Percentiles rank a stretch among this genome's conserved stretches.
Evolutionary conservation across 306 rosid genomes (phyloP).

Genomic region (Prunus kanzakura): DNA sequence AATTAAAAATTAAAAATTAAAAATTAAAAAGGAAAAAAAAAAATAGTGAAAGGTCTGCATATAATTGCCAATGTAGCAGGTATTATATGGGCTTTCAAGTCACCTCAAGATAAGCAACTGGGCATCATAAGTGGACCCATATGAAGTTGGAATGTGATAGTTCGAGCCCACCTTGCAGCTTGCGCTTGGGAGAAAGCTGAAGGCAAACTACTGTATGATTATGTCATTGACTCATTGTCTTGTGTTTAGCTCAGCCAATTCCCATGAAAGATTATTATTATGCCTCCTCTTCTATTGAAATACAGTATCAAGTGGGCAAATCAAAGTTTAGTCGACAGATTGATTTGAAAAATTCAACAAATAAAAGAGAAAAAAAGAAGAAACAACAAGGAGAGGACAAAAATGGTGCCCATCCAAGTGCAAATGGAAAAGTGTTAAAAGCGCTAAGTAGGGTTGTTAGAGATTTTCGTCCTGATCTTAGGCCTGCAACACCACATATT

Average conservation of each 20-base stretch:
- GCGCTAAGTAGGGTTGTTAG: background rate
- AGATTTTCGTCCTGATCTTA: background rate
- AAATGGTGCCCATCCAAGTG: background rate
- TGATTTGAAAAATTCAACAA: background rate
- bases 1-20: background rate
- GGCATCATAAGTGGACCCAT: slow-evolving; percentile 2
- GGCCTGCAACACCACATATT: slow-evolving; percentile 11
- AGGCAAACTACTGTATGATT: background rate
- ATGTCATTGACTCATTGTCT: background rate
- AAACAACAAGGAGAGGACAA: slow-evolving; percentile 11
- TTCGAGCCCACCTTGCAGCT: background rate
- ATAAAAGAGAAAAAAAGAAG: background rate
- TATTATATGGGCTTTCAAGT: slow-evolving; percentile 40
- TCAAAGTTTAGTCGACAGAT: background rate
- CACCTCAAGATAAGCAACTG: slow-evolving; percentile 18
- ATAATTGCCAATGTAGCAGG: slow-evolving; percentile 41
- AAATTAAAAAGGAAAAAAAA: background rate
- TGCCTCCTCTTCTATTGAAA: background rate
- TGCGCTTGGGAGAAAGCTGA: background rate
- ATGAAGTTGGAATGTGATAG: background rate
- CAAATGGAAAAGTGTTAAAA: background rate
- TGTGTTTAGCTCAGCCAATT: background rate
- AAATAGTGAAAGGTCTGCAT: background rate
- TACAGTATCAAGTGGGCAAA: background rate
- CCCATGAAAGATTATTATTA: background rate